A percentile compares a stretch with the other conserved stretches of the same genome.
Evolutionary conservation across 2,329 filamentous ascomycete species (phyloP).

Genomic region (Fusarium sp.): DNA sequence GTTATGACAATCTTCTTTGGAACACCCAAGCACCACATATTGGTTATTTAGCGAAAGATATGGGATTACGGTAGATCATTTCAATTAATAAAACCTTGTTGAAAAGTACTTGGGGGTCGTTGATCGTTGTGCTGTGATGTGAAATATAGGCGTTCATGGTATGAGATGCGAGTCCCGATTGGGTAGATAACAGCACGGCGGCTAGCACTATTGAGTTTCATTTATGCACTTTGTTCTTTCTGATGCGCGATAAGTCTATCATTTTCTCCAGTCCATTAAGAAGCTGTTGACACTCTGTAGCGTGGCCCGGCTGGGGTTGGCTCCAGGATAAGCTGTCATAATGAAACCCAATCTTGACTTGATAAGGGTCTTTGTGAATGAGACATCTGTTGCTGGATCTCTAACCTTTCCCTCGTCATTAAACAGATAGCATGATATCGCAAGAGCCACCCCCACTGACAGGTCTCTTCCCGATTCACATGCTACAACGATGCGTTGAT

Average conservation of each 20-base stretch:
- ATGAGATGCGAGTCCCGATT: not conserved
- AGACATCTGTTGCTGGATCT: constrained; percentile 40
- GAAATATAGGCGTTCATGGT: not conserved
- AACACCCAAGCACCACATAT: constrained; percentile 38
- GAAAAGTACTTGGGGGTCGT: not conserved
- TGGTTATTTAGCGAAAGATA: constrained; percentile 28
- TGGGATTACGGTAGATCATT: constrained; percentile 24
- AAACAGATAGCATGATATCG: constrained; percentile 81
- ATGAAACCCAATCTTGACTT: constrained; percentile 85
- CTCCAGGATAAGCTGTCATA: constrained; percentile 81
- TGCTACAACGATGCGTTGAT: constrained; percentile 67
- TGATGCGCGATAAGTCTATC: not conserved
- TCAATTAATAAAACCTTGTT: constrained; percentile 29
- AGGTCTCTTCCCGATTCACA: constrained; percentile 87
- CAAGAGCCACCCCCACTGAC: constrained; percentile 82
- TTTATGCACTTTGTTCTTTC: not conserved
- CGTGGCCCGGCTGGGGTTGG: constrained; percentile 87
- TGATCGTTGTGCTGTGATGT: not conserved
- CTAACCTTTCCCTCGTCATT: constrained; percentile 70
- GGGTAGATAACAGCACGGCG: not conserved
- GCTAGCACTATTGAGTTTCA: not conserved
- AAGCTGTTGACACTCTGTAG: constrained; percentile 94
- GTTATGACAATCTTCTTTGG: constrained; percentile 34
- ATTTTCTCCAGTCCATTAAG: constrained; percentile 74
- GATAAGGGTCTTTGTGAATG: constrained; percentile 82